phyloP scores from a whole-genome alignment of 2,329 filamentous ascomycete genomes.

The Pestalotiopsis sp. region DNA sequence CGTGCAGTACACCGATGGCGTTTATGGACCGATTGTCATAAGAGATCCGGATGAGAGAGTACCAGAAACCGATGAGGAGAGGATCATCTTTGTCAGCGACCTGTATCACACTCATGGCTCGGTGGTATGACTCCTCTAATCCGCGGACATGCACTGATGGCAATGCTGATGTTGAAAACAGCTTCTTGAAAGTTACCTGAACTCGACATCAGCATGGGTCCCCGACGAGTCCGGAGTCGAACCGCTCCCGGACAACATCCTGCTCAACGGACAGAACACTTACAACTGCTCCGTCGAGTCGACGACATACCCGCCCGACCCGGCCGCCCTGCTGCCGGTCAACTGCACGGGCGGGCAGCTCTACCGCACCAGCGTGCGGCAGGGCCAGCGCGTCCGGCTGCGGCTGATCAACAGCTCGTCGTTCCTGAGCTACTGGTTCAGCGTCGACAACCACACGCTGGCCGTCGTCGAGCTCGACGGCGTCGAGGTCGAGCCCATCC shows the following conservation, averaged over 20 bases:
- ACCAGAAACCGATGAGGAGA: conserved; percentile 33
- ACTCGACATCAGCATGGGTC: conserved; percentile 36
- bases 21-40: conserved; percentile 61
- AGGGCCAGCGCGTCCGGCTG: conserved; percentile 31
- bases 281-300: conserved; percentile 36
- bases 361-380: conserved; percentile 33
- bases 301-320: conserved; percentile 27
- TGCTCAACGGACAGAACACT: conserved; percentile 41
- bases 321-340: conserved; percentile 12
- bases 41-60: conserved; percentile 36
- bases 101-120: conserved; percentile 40
- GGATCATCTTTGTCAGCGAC: conserved; percentile 41
- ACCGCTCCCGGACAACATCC: conserved; percentile 41
- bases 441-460: conserved; percentile 40
- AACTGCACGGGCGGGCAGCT: conserved; percentile 33
- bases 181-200: conserved; percentile 33
- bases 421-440: conserved; percentile 40
- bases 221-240: conserved; percentile 38
- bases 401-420: conserved; percentile 43
- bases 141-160: background rate
- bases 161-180: conserved; percentile 15
- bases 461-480: conserved; percentile 43
- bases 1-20: conserved; percentile 66
- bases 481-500: conserved; percentile 38
- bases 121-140: conserved; percentile 25